phyloP scores from a whole-genome alignment of 2,329 filamentous ascomycete species.

The Atkinsonella hypoxylon region DNA sequence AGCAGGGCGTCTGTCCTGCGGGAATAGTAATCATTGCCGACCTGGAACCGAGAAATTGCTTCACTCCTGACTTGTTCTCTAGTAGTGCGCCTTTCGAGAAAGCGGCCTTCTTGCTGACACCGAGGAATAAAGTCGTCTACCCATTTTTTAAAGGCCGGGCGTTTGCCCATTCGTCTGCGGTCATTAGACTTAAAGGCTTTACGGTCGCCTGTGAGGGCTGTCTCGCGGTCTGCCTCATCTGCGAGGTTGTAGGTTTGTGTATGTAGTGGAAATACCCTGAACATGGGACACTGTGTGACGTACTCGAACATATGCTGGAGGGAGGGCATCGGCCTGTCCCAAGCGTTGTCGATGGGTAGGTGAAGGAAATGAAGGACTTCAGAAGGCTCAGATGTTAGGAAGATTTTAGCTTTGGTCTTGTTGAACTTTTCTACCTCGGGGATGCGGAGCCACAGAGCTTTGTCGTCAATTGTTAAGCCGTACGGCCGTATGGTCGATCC shows the following conservation, averaged over 20 bases:
- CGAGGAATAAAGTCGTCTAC: conserved; percentile 49
- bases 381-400: conserved; percentile 45
- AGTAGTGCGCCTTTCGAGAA: conserved; percentile 14
- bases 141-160: conserved; percentile 49
- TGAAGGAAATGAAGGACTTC: conserved; percentile 51
- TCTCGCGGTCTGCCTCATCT: background rate
- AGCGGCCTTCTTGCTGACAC: conserved; percentile 29
- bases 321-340: conserved; percentile 41
- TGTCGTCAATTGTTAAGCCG: conserved; percentile 54
- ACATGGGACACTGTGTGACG: conserved; percentile 44
- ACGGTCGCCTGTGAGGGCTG: conserved; percentile 13
- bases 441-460: conserved; percentile 52
- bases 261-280: conserved; percentile 28
- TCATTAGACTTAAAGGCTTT: conserved; percentile 40
- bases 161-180: conserved; percentile 38
- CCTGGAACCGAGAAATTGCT: conserved; percentile 40
- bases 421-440: conserved; percentile 52
- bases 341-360: conserved; percentile 34
- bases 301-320: conserved; percentile 51
- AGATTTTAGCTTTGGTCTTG: conserved; percentile 43
- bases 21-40: conserved; percentile 29
- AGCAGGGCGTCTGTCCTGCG: conserved; percentile 29
- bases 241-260: conserved; percentile 2
- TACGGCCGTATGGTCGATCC: conserved; percentile 50
- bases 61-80: conserved; percentile 37